Percentiles rank a stretch among this genome's conserved stretches.
phyloP scores from a whole-genome alignment of 257 asterid genomes.

The Apocynum venetum region DNA sequence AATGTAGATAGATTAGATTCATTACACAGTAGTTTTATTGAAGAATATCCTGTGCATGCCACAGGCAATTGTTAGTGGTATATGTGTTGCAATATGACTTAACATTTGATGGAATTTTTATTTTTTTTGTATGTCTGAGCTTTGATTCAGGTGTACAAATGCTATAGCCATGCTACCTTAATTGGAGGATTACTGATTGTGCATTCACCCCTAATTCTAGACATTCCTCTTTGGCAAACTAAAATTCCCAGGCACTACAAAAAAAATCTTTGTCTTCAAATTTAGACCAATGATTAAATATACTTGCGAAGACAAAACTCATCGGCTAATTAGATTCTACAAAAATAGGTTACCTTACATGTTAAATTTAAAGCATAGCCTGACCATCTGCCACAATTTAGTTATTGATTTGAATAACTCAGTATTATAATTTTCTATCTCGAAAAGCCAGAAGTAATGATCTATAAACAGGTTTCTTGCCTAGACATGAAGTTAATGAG shows the following conservation, averaged over 20 bases:
- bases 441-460: not conserved
- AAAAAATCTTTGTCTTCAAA: not conserved
- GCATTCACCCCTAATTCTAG: not conserved
- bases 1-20: constrained; percentile 10
- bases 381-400: not conserved
- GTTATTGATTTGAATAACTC: not conserved
- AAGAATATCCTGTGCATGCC: not conserved
- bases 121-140: not conserved
- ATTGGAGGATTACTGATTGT: not conserved
- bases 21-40: not conserved
- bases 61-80: not conserved
- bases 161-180: not conserved
- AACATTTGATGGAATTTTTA: not conserved
- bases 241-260: not conserved
- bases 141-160: not conserved
- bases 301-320: not conserved
- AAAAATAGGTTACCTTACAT: not conserved
- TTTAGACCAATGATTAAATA: not conserved
- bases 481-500: constrained; percentile 8
- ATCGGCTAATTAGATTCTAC: not conserved
- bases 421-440: not conserved
- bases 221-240: not conserved
- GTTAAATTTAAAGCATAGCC: not conserved
- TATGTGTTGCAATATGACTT: not conserved
- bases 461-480: constrained; percentile 4